Percentiles rank a stretch among this genome's conserved stretches.
phyloP scores from a whole-genome alignment of 331 rosid species.

The Malus hybrid region DNA sequence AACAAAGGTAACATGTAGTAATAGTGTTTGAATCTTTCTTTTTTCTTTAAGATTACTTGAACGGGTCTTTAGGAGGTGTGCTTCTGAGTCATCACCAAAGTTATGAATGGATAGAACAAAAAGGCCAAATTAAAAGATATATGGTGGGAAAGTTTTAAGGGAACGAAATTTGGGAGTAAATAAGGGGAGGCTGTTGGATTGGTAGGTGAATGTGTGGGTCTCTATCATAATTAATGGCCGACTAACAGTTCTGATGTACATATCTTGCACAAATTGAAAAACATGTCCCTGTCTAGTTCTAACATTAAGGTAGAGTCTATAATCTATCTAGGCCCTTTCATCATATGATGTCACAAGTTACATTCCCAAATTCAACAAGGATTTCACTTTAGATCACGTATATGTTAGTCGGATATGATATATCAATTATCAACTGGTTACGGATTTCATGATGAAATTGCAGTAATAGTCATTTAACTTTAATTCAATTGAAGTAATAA shows the following conservation, averaged over 20 bases:
- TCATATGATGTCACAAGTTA: background rate
- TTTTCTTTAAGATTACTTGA: conserved; percentile 6
- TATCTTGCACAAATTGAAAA: conserved; percentile 17
- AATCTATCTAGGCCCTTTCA: background rate
- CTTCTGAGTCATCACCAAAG: conserved; percentile 22
- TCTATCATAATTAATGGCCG: conserved; percentile 33
- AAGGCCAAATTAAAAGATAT: background rate
- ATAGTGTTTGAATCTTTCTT: background rate
- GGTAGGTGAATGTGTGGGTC: conserved; percentile 54
- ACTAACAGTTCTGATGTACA: conserved; percentile 16
- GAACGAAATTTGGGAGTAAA: conserved; percentile 9
- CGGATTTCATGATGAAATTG: too few relatives aligned
- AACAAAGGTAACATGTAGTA: conserved; percentile 25
- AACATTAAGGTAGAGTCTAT: background rate
- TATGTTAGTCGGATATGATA: background rate
- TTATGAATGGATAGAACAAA: conserved; percentile 5
- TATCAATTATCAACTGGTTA: background rate
- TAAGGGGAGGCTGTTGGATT: conserved; percentile 15
- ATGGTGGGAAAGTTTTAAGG: background rate
- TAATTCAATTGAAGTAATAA: too few relatives aligned
- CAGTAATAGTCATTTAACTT: too few relatives aligned
- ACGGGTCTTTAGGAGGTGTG: conserved; percentile 41
- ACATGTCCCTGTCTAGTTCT: conserved; percentile 1
- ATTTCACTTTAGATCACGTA: background rate
- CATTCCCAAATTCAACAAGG: background rate